Base-by-base conservation (phyloP, 192 early-diverging fungal genomes). In the Dimargaris cristalligena region DNA sequence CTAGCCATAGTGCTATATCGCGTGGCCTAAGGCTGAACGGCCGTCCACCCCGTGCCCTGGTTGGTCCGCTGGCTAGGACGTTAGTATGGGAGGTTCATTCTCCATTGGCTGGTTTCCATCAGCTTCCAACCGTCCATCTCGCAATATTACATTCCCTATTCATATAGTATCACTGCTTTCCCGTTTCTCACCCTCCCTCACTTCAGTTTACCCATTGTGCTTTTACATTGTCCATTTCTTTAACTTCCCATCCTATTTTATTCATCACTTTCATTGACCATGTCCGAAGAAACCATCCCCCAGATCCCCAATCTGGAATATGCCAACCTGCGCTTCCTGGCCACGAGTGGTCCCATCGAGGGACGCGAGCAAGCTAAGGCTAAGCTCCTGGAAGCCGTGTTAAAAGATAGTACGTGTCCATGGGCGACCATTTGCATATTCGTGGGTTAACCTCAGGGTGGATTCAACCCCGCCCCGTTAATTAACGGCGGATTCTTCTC, bases 231-330 rank as follows among this genome's bases (percentile, higher is more conserved):
- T 58, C 25, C 2, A 56, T 2, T 23, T 26, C 54, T 6, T 20
- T 20, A 56, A 56, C 45, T 23, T 38, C 23, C 45, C 45, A 6
- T 51, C 20, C 34, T 10, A 1, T 48, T 58, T 69, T 59, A 1
- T 56, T 60, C 34, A 57, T 32, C 62, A 23, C 57, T 60, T 34
- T 41, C 48, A 10, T 51, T 51, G 11, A 41, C 67, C 60, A 82
- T 81, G 76, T 73, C 79, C 22, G 80, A 82, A 51, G 76, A 78
- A 38, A 74, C 78, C 26, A 67, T 86, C 57, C 78, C 81, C 44
- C 82, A 89, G 72, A 91, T 93, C 70, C 93, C 93, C 57, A 84
- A 91, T 75, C 79, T 93, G 60, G 77, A 88, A 44, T 76, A 93
- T 34, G 81, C 93, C 61, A 85, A 92, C 62, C 74, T 84, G 58